Evolutionary conservation across 2,329 filamentous ascomycete species (phyloP), one percentile per base, ranked within the genome.

Genomic region (Arthrobotrys musiformis): DNA sequence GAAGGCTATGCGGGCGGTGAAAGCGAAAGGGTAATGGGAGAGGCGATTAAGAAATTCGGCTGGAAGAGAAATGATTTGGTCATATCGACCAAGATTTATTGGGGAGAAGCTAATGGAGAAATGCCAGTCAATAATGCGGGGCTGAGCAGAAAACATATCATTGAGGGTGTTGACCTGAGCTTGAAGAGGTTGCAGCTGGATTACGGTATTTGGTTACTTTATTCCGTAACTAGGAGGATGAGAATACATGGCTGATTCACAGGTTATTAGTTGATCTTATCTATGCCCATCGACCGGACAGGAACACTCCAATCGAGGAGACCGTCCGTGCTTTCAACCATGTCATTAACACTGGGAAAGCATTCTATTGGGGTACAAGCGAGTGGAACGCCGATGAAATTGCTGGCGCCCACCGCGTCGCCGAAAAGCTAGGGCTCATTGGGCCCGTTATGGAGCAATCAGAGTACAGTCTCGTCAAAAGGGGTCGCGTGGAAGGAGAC

Each of bases 311-410:
- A 1, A 91, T 92, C 84, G 89, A 91, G 82, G 90, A 92, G 84
- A 89, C 87, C 1, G 90, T 92, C 40, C 88, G 90, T 64, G 89
- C 88, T 64, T 92, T 92, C 85, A 91, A 91, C 85, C 86, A 91
- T 82, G 83, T 92, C 64, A 91, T 92, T 82, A 85, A 89, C 82
- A 86, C 86, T 0, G 90, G 90, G 79, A 89, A 91, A 84, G 88
- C 89, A 1, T 88, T 92, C 79, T 91, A 91, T 85, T 91, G 89
- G 89, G 90, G 89, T 46, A 91, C 89, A 0, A 90, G 88, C 0
- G 89, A 91, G 82, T 91, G 90, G 89, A 86, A 85, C 76, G 88
- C 90, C 48, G 86, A 88, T 73, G 89, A 91, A 84, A 91, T 91
- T 81, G 86, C 87, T 4, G 86, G 88, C 72, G 90, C 90, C 0